Base-by-base conservation (phyloP, 257 asterid species). In the Solanum gracilifrons region DNA sequence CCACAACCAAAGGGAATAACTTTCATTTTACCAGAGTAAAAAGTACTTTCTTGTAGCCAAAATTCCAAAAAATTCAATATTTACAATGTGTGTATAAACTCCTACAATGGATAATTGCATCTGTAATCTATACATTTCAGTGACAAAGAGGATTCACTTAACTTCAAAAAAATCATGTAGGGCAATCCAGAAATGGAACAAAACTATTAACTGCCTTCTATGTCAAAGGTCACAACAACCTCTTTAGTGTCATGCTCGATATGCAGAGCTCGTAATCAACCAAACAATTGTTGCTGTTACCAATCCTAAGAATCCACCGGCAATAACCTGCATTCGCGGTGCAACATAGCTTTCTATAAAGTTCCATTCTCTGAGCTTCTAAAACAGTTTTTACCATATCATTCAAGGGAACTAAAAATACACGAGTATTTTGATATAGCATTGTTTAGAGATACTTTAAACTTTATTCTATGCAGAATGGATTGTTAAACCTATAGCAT, bases 291-390 rank as follows among this genome's bases (percentile, higher is more conserved):
- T 68, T 80, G 98, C 94, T 18, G 95, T 94, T 75, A 86, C 33
- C 31, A 92, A 66, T 87, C 98, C 99, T 75, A 96, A 91, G 33
- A 93, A 68, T 64, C 95, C 96, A 89, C 98, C 99, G 64, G 97
- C 98, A 91, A 89, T 90, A 68, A 96, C 99, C 99, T 96, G 95
- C 82, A 89, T 82, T 87, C 32, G n/a, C 37, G 12, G 13, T 29
- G 51, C 62, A 86, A 77, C 29, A 25, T 73, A 86, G 55, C 7
- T 60, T 6, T 66, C 21, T 32, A 41, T 32, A 32, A 46, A 80
- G 83, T 27, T 72, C n/a, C 85, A 9, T 46, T 27, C 5, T 9
- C 5, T 80, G 37, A 43, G 85, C 18, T 46, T 46, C n/a, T 46
- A 46, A 4, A 9, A 27, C 85, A 27, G 64, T 27, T 73, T 41